A percentile compares a stretch with the other conserved stretches of the same genome.
These are phyloP conservation scores for Fagus crenata DNA, from an alignment of 306 rosid species.

Conservation along the genomic window DNA sequence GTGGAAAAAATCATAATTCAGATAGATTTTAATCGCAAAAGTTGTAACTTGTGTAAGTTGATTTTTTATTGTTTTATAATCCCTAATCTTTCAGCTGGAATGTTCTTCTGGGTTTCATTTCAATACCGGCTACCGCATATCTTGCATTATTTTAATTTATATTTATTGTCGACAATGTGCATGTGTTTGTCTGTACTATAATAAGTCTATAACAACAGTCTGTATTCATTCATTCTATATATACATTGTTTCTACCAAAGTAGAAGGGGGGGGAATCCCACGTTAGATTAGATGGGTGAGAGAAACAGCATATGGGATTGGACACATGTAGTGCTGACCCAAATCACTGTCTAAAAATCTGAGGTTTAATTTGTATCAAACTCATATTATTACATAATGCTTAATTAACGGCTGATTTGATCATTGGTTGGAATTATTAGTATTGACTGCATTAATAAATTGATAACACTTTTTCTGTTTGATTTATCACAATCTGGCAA, in stretches of 20 bases:
- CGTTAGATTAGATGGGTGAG: background rate
- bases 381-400: no score
- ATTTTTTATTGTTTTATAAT: slow-evolving; percentile 26
- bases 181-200: background rate
- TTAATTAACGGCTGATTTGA: no score
- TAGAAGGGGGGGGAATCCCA: background rate
- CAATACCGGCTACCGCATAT: background rate
- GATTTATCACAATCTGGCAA: no score
- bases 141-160: background rate
- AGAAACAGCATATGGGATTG: background rate
- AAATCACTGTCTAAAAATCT: background rate
- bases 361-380: background rate
- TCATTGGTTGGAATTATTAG: no score
- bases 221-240: background rate
- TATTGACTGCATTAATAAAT: no score
- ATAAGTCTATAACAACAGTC: no score
- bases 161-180: background rate
- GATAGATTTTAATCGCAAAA: no score
- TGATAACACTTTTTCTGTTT: no score
- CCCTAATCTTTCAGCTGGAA: slow-evolving; percentile 44
- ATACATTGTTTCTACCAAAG: background rate
- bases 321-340: slow-evolving; percentile 1
- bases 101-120: slow-evolving; percentile 37
- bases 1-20: no score
- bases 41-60: slow-evolving; percentile 8